Conservation (phyloP, 1,139 yeast species). For the Saccharomyces hybrid region DNA sequence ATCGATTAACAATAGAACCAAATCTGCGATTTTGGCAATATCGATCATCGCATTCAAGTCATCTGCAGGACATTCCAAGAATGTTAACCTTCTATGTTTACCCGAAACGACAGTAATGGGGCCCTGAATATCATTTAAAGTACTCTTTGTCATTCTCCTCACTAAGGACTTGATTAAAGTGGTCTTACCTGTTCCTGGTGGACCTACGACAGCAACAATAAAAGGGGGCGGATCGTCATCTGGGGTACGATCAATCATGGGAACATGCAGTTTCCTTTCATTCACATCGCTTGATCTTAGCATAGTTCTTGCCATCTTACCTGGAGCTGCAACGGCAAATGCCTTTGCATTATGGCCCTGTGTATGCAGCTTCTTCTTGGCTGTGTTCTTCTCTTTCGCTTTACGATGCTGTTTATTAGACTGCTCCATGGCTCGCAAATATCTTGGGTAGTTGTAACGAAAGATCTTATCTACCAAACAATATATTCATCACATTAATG, state of each 20-base stretch:
- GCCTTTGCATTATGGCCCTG: conserved; percentile 96
- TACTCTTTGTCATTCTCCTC: conserved; percentile 80
- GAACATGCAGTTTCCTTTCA: conserved; percentile 86
- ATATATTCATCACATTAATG: too few relatives aligned
- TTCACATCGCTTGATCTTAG: conserved; percentile 77
- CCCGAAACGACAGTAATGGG: conserved; percentile 98
- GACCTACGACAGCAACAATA: conserved; percentile 94
- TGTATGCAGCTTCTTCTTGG: conserved; percentile 80
- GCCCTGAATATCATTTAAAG: conserved; percentile 80
- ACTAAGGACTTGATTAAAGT: conserved; percentile 87
- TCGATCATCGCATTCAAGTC: conserved; percentile 95
- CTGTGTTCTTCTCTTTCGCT: conserved; percentile 50
- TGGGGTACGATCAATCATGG: conserved; percentile 95
- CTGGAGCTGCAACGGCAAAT: conserved; percentile 87
- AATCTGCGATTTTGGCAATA: conserved; percentile 89
- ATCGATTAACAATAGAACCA: conserved; percentile 81
- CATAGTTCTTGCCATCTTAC: conserved; percentile 79
- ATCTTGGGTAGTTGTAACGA: background rate
- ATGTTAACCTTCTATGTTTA: conserved; percentile 84
- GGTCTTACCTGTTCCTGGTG: conserved; percentile 97
- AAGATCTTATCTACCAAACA: background rate
- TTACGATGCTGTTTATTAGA: conserved; percentile 54
- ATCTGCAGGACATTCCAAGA: conserved; percentile 78
- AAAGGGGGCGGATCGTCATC: conserved; percentile 98
- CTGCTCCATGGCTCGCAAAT: conserved; percentile 34